These are phyloP conservation scores for Russula sp. DNA, from an alignment of 768 basidiomycete genomes.

Conservation along the genomic window DNA sequence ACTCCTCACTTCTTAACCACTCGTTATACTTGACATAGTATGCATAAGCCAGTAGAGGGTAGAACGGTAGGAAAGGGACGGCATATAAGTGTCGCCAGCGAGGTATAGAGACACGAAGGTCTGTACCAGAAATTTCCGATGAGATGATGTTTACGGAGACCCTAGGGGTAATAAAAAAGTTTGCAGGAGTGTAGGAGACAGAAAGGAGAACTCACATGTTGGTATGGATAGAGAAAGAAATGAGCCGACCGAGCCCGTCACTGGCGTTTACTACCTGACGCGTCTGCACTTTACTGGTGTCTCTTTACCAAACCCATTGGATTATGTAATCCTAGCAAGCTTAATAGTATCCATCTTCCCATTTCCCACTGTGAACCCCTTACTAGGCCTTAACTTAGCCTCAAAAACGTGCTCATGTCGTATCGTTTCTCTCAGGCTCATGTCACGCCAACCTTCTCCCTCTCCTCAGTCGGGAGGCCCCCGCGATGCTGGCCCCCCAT, in stretches of 20 bases:
- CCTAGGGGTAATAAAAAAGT: slow-evolving; percentile 27
- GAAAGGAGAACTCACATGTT: slow-evolving; percentile 5
- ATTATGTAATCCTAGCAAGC: too few species aligned
- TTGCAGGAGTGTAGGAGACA: not conserved
- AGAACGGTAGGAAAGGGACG: slow-evolving; percentile 71
- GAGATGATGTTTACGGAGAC: slow-evolving; percentile 50
- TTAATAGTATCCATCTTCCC: too few species aligned
- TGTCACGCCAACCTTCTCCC: slow-evolving; percentile 6
- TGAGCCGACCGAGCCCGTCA: not conserved
- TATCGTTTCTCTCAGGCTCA: not conserved
- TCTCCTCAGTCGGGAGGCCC: not conserved
- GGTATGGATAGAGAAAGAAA: not conserved
- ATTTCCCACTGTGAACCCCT: too few species aligned
- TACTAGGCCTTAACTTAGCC: too few species aligned
- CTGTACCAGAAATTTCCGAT: slow-evolving; percentile 60
- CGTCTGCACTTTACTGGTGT: not conserved
- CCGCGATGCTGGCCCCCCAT: slow-evolving; percentile 20
- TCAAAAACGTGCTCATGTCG: not conserved
- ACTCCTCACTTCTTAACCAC: slow-evolving; percentile 91
- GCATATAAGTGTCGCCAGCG: slow-evolving; percentile 69
- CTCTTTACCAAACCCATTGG: not conserved
- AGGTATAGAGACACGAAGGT: slow-evolving; percentile 60
- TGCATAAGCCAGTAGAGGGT: slow-evolving; percentile 81
- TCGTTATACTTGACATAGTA: slow-evolving; percentile 88
- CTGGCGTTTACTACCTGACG: not conserved